Percentiles rank a stretch among this genome's conserved stretches.
Conservation (phyloP, 2,329 filamentous ascomycete genomes). For the Scopulariopsis brevicaulis region DNA sequence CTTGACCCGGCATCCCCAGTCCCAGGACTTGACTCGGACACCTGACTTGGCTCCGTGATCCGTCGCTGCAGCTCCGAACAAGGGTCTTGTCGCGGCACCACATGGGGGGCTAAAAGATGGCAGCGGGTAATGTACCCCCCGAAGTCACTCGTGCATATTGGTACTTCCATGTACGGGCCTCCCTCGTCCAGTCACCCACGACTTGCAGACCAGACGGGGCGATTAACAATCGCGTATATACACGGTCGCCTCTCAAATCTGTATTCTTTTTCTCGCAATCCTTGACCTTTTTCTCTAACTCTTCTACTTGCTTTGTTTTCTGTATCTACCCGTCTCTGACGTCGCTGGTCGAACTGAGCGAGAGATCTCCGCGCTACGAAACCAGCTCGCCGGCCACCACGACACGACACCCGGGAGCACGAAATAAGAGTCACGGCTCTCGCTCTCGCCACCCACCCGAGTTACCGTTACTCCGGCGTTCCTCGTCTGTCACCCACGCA, state of each 20-base stretch:
- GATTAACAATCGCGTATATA: conserved; percentile 2
- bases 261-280: neutral
- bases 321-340: neutral
- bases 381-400: neutral
- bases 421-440: neutral
- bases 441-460: neutral
- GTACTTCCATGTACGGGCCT: neutral
- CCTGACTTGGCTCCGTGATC: conserved; percentile 1
- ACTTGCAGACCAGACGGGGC: neutral
- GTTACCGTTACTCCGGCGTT: neutral
- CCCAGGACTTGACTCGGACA: neutral
- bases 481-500: neutral
- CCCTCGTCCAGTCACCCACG: neutral
- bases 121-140: neutral
- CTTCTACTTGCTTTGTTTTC: neutral
- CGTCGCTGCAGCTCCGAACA: conserved; percentile 1
- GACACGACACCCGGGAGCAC: neutral
- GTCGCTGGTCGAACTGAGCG: neutral
- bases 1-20: neutral
- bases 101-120: neutral
- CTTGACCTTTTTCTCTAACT: neutral
- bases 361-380: neutral
- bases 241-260: conserved; percentile 4
- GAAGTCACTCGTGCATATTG: conserved; percentile 2
- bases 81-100: conserved; percentile 4